These are phyloP conservation scores for Crithidia brevicula DNA, from an alignment of 208 protist genomes.

Conservation along the genomic window DNA sequence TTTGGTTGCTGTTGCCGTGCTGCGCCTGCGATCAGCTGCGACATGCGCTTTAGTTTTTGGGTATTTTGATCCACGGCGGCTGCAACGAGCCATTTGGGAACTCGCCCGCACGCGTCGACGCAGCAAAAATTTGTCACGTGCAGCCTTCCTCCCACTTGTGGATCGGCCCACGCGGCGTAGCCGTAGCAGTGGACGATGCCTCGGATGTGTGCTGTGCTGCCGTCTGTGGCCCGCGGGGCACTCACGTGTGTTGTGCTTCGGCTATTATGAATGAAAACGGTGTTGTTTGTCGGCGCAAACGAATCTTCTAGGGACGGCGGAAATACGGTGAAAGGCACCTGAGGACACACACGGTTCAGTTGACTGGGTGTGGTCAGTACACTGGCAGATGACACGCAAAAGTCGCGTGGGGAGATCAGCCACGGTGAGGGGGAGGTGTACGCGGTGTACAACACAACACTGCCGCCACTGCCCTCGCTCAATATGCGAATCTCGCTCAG, in stretches of 20 bases:
- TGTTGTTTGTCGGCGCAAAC: neutral
- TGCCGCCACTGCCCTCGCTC: neutral
- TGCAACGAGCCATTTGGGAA: slow-evolving; percentile 49
- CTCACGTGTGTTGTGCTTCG: slow-evolving; percentile 5
- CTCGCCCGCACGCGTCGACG: slow-evolving; percentile 46
- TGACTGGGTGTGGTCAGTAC: slow-evolving; percentile 15
- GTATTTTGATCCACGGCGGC: slow-evolving; percentile 36
- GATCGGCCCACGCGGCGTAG: slow-evolving; percentile 33
- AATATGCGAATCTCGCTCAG: slow-evolving; percentile 36
- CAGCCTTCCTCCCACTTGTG: neutral
- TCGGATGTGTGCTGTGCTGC: slow-evolving; percentile 22
- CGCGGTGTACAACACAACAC: slow-evolving; percentile 41
- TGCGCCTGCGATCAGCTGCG: slow-evolving; percentile 5
- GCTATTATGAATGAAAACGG: slow-evolving; percentile 41
- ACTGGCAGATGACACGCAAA: slow-evolving; percentile 32
- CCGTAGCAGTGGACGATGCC: slow-evolving; percentile 47
- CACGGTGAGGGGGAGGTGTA: slow-evolving; percentile 42
- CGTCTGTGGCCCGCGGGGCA: neutral
- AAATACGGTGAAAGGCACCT: neutral
- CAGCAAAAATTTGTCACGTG: slow-evolving; percentile 49
- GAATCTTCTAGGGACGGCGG: neutral
- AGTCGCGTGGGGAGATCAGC: slow-evolving; percentile 51
- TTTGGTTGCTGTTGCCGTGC: neutral
- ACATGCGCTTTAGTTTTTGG: slow-evolving; percentile 35
- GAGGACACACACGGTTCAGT: slow-evolving; percentile 2